Conservation (phyloP, 192 early-diverging fungal species). For the Funneliformis geosporum region DNA sequence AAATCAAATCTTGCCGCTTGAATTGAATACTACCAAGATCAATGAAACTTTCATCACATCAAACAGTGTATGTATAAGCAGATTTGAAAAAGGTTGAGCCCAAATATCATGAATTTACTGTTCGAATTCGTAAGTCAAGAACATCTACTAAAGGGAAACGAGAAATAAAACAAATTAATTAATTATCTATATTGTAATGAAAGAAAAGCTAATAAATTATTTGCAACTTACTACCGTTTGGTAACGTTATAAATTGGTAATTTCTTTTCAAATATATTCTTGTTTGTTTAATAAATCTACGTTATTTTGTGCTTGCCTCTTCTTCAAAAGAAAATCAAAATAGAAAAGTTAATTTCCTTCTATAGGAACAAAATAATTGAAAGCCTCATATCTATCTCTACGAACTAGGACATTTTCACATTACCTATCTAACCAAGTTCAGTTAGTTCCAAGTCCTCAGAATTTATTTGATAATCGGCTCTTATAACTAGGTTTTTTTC, state of each 20-base stretch:
- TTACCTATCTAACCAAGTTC: constrained; percentile 99
- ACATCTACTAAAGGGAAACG: no score
- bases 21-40: no score
- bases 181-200: neutral
- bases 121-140: no score
- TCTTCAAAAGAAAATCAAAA: constrained; percentile 62
- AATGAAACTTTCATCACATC: no score
- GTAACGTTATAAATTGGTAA: constrained; percentile 90
- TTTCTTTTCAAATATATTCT: constrained; percentile 88
- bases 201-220: neutral
- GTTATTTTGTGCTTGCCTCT: constrained; percentile 44
- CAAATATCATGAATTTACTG: no score
- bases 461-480: constrained; percentile 97
- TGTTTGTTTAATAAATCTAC: constrained; percentile 69
- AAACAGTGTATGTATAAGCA: no score
- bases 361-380: constrained; percentile 90
- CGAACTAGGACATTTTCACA: constrained; percentile 95
- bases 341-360: constrained; percentile 44
- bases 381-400: constrained; percentile 98
- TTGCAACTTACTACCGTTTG: constrained; percentile 43
- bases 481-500: constrained; percentile 40
- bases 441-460: constrained; percentile 94
- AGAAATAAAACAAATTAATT: constrained; percentile 61
- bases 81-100: no score
- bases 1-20: no score